Base-by-base conservation (phyloP, 2,329 filamentous ascomycete species). In the Ascochyta rabiei region DNA sequence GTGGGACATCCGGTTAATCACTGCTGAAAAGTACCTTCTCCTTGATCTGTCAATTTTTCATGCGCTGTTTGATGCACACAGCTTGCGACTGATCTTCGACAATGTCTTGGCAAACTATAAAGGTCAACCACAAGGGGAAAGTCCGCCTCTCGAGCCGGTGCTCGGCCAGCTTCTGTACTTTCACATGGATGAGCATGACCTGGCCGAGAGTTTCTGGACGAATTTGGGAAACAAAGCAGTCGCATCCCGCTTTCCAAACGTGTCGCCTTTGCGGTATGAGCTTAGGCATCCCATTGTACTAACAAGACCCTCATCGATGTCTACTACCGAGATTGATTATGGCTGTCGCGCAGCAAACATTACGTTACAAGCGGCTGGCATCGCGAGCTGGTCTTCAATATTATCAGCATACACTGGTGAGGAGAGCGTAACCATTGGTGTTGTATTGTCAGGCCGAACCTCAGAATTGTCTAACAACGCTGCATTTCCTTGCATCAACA, bases 51-150 rank as follows among this genome's bases (percentile, higher is more conserved):
- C 80, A 9, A 80, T 91, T 2, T 89, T 96, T 59, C 93, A 97
- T 75, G 89, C 90, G 0, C 78, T 97, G 0, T 97, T 96, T 62
- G 93, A 97, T 76, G 93, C 91, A 0, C 81, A 85, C 35, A 92
- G 91, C 8, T 76, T 97, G 10, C 79, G 84, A 3, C 67, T 80
- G 0, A 81, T 97, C 1, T 74, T 96, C 2, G 67, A 78, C 0
- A 84, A 89, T 61, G 77, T 96, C 12, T 65, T 74, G 2, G 65
- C 62, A 31, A 65, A 72, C 10, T 79, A 83, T 30, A 55, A 66
- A 8, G 71, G 66, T 16, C 4, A 55, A 66, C 2, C 10, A 52
- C 2, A 45, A 76, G 1, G 45, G 54, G 41, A 56, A 7, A 57
- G 67, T 3, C 40, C 66, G n/a, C 60, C 76, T 3, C 71, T 85